A percentile compares a stretch with the other conserved stretches of the same genome.
Evolutionary conservation across 805 yeast genomes (phyloP).

Genomic region (Pichia rugopelliculosa): DNA sequence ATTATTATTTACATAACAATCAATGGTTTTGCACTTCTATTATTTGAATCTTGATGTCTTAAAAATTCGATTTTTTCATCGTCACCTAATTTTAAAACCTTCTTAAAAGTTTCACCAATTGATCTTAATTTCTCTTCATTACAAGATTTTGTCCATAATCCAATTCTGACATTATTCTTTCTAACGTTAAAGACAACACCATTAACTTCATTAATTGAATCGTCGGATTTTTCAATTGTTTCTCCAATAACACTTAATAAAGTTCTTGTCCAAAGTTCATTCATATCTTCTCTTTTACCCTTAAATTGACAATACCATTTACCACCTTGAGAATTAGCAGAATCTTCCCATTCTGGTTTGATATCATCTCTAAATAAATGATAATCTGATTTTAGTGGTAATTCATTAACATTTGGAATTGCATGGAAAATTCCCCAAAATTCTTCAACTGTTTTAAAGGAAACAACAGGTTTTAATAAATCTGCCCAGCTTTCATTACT

Average conservation of each 20-base stretch:
- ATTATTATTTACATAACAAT: conserved; percentile 13
- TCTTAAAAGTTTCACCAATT: conserved; percentile 83
- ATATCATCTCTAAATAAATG: conserved; percentile 90
- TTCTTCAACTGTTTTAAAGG: conserved; percentile 92
- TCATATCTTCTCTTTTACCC: conserved; percentile 54
- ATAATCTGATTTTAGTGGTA: conserved; percentile 89
- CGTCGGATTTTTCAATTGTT: conserved; percentile 67
- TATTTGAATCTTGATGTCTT: conserved; percentile 48
- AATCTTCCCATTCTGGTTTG: conserved; percentile 98
- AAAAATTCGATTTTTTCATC: conserved; percentile 75
- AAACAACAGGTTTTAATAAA: conserved; percentile 83
- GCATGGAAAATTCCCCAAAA: conserved; percentile 98
- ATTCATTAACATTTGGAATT: conserved; percentile 83
- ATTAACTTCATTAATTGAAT: conserved; percentile 67
- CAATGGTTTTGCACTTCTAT: conserved; percentile 25
- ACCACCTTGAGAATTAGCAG: conserved; percentile 81
- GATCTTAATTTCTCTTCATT: conserved; percentile 54
- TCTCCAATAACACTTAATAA: conserved; percentile 90
- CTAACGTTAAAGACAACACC: conserved; percentile 91
- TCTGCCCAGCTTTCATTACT: conserved; percentile 84
- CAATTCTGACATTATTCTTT: conserved; percentile 73
- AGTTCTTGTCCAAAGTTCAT: conserved; percentile 88
- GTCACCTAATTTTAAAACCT: conserved; percentile 67
- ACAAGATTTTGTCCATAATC: conserved; percentile 88
- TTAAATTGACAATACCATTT: conserved; percentile 82